Percentiles rank a stretch among this genome's conserved stretches.
phyloP scores from a whole-genome alignment of 1,284 basidiomycete species.

The Violaceomyces palustris region DNA sequence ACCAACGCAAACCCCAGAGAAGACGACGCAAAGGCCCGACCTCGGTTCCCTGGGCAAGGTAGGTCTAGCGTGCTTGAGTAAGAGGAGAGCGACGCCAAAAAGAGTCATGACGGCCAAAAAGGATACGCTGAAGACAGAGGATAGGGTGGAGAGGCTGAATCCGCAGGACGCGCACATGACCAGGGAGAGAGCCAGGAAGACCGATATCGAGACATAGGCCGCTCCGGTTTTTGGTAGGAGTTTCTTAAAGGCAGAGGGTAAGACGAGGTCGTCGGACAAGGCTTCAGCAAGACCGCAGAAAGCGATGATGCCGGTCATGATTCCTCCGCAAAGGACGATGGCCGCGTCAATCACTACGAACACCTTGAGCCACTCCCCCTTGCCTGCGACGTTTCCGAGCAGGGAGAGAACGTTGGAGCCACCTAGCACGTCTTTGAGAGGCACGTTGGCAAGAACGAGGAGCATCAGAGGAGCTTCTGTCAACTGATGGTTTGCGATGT shows the following conservation, averaged over 20 bases:
- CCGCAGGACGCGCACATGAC: constrained; percentile 62
- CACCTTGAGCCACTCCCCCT: constrained; percentile 27
- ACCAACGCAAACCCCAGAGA: constrained; percentile 59
- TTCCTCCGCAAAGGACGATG: constrained; percentile 35
- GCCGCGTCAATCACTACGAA: constrained; percentile 32
- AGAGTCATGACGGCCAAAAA: constrained; percentile 65
- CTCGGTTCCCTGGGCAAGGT: constrained; percentile 57
- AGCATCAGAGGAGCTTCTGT: constrained; percentile 37
- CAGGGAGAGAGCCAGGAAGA: constrained; percentile 59
- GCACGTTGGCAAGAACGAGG: constrained; percentile 24
- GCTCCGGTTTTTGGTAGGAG: constrained; percentile 59
- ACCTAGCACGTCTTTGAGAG: constrained; percentile 13
- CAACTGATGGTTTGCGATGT: background rate
- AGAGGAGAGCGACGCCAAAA: constrained; percentile 62
- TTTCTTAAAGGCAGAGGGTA: constrained; percentile 60
- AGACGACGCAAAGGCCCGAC: constrained; percentile 56
- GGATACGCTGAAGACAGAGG: constrained; percentile 54
- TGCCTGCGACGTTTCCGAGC: constrained; percentile 13
- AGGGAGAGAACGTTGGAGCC: constrained; percentile 29
- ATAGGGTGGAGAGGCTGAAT: constrained; percentile 55
- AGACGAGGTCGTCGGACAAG: constrained; percentile 57
- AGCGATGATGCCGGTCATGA: constrained; percentile 32
- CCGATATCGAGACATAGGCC: constrained; percentile 59
- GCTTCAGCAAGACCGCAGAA: constrained; percentile 22
- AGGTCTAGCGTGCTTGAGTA: constrained; percentile 65